Evolutionary conservation across 768 basidiomycete genomes (phyloP).

Genomic region (Lentinus brumalis): DNA sequence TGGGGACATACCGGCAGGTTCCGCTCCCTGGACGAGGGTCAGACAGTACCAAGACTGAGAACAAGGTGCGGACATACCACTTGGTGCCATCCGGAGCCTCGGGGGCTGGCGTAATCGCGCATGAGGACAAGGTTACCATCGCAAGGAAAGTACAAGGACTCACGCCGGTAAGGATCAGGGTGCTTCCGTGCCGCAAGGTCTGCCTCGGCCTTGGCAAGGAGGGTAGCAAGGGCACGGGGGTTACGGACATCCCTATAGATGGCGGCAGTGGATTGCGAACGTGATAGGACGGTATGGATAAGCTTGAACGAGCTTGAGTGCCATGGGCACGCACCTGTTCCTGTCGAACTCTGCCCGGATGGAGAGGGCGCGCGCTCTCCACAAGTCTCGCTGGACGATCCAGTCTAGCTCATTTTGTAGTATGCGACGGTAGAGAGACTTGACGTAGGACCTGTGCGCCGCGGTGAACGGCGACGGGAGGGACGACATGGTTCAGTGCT

Average conservation of each 20-base stretch:
- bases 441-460: slow-evolving; percentile 82
- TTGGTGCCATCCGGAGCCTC: slow-evolving; percentile 91
- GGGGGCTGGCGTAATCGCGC: slow-evolving; percentile 53
- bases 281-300: background rate
- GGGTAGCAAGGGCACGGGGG: slow-evolving; percentile 75
- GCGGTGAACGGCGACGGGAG: slow-evolving; percentile 59
- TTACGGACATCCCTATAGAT: slow-evolving; percentile 72
- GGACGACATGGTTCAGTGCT: slow-evolving; percentile 23
- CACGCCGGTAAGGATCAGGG: slow-evolving; percentile 93
- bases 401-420: slow-evolving; percentile 90
- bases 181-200: slow-evolving; percentile 67
- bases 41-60: background rate
- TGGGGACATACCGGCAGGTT: slow-evolving; percentile 67
- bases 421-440: slow-evolving; percentile 87
- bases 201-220: slow-evolving; percentile 81
- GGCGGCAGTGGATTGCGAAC: background rate
- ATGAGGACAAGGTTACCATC: background rate
- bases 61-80: slow-evolving; percentile 63
- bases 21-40: slow-evolving; percentile 63
- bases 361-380: slow-evolving; percentile 81
- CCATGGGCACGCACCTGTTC: slow-evolving; percentile 65
- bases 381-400: slow-evolving; percentile 82
- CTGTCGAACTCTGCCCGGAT: slow-evolving; percentile 92
- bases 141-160: slow-evolving; percentile 38
- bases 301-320: background rate